Conservation (phyloP, 768 basidiomycete genomes). For the Tricholoma terreum region DNA sequence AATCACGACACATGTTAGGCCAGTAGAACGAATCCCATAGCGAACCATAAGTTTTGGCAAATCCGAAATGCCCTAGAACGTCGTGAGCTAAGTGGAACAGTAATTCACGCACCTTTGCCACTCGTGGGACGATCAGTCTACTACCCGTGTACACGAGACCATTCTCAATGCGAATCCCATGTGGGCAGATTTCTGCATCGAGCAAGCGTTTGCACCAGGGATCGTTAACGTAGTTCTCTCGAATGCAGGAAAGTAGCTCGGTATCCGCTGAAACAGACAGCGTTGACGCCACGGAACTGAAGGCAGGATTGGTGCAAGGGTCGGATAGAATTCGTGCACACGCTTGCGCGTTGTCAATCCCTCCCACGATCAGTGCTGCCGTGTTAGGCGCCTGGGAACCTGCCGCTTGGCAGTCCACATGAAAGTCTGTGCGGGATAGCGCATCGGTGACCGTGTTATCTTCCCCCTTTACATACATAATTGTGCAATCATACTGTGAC, state of each 20-base stretch:
- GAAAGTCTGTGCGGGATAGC: conserved; percentile 18
- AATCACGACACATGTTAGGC: no score
- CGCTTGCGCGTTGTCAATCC: not conserved
- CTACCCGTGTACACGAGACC: no score
- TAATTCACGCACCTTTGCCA: not conserved
- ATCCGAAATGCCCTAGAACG: no score
- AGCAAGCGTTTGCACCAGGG: not conserved
- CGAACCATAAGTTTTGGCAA: no score
- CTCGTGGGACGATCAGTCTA: no score
- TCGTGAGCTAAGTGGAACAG: no score
- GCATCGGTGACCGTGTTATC: conserved; percentile 33
- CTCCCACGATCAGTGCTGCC: not conserved
- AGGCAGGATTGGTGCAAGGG: not conserved
- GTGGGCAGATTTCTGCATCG: not conserved
- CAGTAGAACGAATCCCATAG: no score
- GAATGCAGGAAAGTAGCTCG: not conserved
- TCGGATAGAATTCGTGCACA: not conserved
- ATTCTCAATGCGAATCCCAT: not conserved
- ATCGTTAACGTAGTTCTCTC: not conserved
- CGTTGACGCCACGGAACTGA: not conserved
- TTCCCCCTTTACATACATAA: conserved; percentile 30
- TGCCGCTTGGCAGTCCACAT: no score
- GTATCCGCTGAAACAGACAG: not conserved
- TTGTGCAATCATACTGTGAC: conserved; percentile 27
- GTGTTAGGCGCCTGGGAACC: no score